Base-by-base conservation (phyloP, 192 early-diverging fungal genomes). In the Umbelopsis ramanniana region DNA sequence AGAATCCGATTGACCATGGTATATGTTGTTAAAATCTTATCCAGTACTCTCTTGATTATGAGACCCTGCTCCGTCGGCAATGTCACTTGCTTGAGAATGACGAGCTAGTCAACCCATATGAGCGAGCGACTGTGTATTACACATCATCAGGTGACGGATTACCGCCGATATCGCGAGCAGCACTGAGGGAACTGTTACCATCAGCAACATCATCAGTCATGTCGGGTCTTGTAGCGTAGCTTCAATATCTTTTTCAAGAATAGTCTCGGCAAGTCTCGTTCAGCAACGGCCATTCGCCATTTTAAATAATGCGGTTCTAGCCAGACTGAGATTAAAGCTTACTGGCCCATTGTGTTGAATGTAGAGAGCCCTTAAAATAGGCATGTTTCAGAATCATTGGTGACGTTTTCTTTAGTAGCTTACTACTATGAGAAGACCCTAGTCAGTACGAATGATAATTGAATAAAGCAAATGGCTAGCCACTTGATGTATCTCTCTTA, bases 21-120 rank as follows among this genome's bases (percentile, higher is more conserved):
- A 87, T 21, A 79, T 80, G 68, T 87, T 85, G 54, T 84, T 74
- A 19, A 84, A 29, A 3, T 3, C 82, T 47, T 87, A 84, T 52
- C 80, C 80, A 0, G 84, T 79, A 19, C 78, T 80, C 70, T 87
- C 86, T 35, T 85, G 84, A 72, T 87, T 82, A 48, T 82, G 82
- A 26, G 67, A 68, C 17, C 67, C 67, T 24, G 71, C 55, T 10
- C 55, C 71, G 21, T 63, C 60, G 23, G 52, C 24, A 46, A 72
- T 72, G 43, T 85, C 87, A 9, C 84, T 79, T 2, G 87, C 85
- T 85, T 85, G 86, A 52, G 84, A 86, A 63, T 88, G 87, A 52
- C 83, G 81, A 66, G 84, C 85, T 33, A 79, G 86, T 4, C 80
- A 75, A 46, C 86, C 87, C 72, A 83, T 82, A 69, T 85, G 80